Percentiles rank a stretch among this genome's conserved stretches.
phyloP scores from a whole-genome alignment of 2,329 filamentous ascomycete genomes.

The Mycosphaerella sp. region DNA sequence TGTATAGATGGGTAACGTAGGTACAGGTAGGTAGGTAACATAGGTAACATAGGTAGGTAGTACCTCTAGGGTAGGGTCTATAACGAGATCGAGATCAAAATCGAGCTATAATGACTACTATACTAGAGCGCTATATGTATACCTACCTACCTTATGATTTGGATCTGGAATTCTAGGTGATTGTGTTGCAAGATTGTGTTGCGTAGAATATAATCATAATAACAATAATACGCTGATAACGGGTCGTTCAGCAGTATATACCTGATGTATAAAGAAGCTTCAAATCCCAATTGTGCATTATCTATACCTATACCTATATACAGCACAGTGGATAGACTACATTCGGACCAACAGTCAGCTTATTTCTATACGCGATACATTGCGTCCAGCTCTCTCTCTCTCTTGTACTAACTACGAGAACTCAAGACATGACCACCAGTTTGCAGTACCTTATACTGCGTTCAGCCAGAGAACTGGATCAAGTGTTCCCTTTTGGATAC shows the following conservation, averaged over 20 bases:
- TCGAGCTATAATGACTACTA: too few species aligned
- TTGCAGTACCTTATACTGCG: slow-evolving; percentile 35
- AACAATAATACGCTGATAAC: too few species aligned
- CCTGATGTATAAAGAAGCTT: slow-evolving; percentile 33
- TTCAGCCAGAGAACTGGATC: slow-evolving; percentile 36
- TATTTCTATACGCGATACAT: slow-evolving; percentile 38
- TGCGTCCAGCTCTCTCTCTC: slow-evolving; percentile 34
- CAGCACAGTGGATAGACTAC: slow-evolving; percentile 30
- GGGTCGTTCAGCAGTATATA: not conserved
- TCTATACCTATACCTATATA: slow-evolving; percentile 7
- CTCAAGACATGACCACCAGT: slow-evolving; percentile 35
- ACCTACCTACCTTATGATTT: too few species aligned
- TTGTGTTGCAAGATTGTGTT: too few species aligned
- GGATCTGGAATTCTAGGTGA: too few species aligned
- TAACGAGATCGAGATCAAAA: too few species aligned
- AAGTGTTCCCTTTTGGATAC: slow-evolving; percentile 34
- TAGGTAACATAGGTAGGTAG: too few species aligned
- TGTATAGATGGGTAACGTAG: too few species aligned
- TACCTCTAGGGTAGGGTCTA: too few species aligned
- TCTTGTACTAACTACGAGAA: slow-evolving; percentile 36
- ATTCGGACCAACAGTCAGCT: slow-evolving; percentile 29
- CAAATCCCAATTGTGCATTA: slow-evolving; percentile 33
- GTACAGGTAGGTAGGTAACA: too few species aligned
- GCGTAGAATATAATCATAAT: too few species aligned
- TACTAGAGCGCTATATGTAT: too few species aligned